Evolutionary conservation across 2,329 filamentous ascomycete species (phyloP).

Genomic region (Hortaea werneckii): DNA sequence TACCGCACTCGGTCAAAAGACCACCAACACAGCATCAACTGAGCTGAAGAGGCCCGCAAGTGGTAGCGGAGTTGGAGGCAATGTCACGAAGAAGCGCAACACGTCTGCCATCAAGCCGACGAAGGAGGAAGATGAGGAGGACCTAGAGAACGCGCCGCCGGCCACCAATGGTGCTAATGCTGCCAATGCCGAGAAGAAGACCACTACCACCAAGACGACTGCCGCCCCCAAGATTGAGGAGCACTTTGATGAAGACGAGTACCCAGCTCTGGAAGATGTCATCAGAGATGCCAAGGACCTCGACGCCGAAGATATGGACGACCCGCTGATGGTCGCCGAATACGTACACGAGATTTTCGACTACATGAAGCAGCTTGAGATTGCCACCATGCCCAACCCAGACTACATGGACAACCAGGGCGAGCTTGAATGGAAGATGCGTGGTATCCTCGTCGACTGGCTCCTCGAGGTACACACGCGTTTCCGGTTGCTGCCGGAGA

Average conservation of each 20-base stretch:
- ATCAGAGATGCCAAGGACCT: slow-evolving; percentile 49
- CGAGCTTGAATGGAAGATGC: slow-evolving; percentile 96
- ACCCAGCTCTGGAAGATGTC: slow-evolving; percentile 26
- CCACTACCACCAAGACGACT: slow-evolving; percentile 20
- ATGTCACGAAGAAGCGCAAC: slow-evolving; percentile 59
- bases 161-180: slow-evolving; percentile 37
- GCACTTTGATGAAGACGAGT: slow-evolving; percentile 24
- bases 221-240: slow-evolving; percentile 22
- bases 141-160: slow-evolving; percentile 57
- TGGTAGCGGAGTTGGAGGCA: slow-evolving; percentile 58
- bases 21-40: slow-evolving; percentile 50
- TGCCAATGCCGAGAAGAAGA: slow-evolving; percentile 39
- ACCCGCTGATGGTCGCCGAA: slow-evolving; percentile 95
- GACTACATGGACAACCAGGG: slow-evolving; percentile 93
- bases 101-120: slow-evolving; percentile 41
- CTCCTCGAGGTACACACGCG: slow-evolving; percentile 95
- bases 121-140: slow-evolving; percentile 45
- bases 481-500: slow-evolving; percentile 91
- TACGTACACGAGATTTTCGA: slow-evolving; percentile 97
- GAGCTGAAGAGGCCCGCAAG: slow-evolving; percentile 64
- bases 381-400: slow-evolving; percentile 71
- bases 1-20: slow-evolving; percentile 55
- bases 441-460: slow-evolving; percentile 95
- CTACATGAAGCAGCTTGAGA: slow-evolving; percentile 80
- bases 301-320: slow-evolving; percentile 79